phyloP scores from a whole-genome alignment of 2,329 filamentous ascomycete species.

The Clarireedia monteithiana region DNA sequence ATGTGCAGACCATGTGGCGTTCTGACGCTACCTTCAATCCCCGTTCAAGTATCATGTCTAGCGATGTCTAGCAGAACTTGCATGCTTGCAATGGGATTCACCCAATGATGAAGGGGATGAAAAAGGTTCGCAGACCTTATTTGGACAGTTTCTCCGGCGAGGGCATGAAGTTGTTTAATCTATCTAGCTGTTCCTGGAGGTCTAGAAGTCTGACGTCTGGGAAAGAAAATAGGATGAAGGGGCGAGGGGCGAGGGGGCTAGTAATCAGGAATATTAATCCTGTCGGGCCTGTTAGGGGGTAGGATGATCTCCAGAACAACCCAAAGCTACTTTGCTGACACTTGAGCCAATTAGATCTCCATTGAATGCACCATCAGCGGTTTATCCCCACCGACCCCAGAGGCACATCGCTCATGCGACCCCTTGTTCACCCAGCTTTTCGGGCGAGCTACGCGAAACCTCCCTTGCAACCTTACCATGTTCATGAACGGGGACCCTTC shows the following conservation, averaged over 20 bases:
- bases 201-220: background rate
- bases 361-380: background rate
- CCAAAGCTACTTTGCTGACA: background rate
- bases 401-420: background rate
- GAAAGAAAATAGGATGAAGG: background rate
- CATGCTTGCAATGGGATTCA: background rate
- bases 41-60: background rate
- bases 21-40: background rate
- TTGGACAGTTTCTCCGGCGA: background rate
- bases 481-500: background rate
- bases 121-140: background rate
- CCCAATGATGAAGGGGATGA: background rate
- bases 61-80: background rate
- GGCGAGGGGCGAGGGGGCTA: too few species aligned
- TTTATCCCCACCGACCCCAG: background rate
- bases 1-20: background rate
- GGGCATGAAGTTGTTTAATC: background rate
- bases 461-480: background rate
- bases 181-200: background rate
- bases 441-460: slow-evolving; percentile 1
- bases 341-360: background rate
- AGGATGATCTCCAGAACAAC: background rate
- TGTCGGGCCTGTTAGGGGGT: background rate
- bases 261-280: too few species aligned
- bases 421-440: slow-evolving; percentile 7